A percentile compares a stretch with the other conserved stretches of the same genome.
Evolutionary conservation across 2,329 filamentous ascomycete species (phyloP).

Genomic region (Emmonsia crescens): DNA sequence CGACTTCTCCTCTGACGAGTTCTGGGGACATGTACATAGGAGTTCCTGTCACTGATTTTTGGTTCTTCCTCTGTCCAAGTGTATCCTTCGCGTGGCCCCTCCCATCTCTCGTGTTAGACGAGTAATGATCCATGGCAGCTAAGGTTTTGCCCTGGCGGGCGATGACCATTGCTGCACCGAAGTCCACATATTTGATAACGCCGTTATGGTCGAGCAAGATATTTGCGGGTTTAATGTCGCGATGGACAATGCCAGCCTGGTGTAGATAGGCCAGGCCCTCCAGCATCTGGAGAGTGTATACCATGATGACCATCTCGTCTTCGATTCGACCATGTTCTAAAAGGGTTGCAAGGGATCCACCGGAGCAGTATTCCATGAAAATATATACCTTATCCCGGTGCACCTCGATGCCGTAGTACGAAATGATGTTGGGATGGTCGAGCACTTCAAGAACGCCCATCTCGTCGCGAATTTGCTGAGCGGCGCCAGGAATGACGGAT

Average conservation of each 20-base stretch:
- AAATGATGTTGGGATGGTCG: conserved; percentile 95
- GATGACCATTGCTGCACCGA: conserved; percentile 94
- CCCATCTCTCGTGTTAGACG: conserved; percentile 33
- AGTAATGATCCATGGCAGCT: conserved; percentile 50
- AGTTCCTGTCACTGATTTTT: conserved; percentile 92
- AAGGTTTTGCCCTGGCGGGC: conserved; percentile 85
- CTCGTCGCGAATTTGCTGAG: conserved; percentile 87
- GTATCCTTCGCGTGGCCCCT: conserved; percentile 9
- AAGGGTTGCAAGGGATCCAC: conserved; percentile 78
- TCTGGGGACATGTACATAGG: conserved; percentile 99
- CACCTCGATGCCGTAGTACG: conserved; percentile 95
- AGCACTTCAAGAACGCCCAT: conserved; percentile 94
- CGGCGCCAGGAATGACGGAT: conserved; percentile 87
- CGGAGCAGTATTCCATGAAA: conserved; percentile 99
- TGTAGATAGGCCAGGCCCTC: conserved; percentile 50
- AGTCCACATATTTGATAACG: conserved; percentile 98
- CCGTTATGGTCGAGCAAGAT: conserved; percentile 77
- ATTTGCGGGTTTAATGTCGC: conserved; percentile 55
- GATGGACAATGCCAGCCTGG: conserved; percentile 44
- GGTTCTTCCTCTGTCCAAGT: conserved; percentile 40
- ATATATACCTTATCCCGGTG: conserved; percentile 99
- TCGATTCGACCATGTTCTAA: conserved; percentile 87
- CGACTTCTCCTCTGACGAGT: conserved; percentile 82
- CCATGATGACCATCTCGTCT: conserved; percentile 43
- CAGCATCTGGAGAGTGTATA: conserved; percentile 60